Conservation (phyloP, 2,329 filamentous ascomycete genomes). For the Cercospora brassicicola region DNA sequence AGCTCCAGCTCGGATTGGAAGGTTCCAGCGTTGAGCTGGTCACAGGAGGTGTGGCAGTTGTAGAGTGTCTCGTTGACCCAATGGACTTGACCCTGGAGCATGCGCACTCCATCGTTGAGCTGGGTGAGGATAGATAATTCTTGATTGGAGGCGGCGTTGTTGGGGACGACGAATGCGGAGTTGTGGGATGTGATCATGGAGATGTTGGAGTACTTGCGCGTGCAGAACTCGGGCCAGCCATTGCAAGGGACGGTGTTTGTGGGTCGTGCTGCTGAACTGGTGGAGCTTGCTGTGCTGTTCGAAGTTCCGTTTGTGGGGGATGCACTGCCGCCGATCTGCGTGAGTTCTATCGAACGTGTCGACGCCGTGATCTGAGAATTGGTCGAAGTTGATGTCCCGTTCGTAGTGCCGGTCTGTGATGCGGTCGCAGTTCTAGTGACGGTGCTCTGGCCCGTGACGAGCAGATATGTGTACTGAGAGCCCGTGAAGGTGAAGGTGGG, state of each 20-base stretch:
- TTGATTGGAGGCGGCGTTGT: slow-evolving; percentile 77
- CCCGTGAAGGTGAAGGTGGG: slow-evolving; percentile 32
- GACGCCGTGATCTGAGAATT: slow-evolving; percentile 32
- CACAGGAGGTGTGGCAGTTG: slow-evolving; percentile 83
- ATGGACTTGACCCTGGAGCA: slow-evolving; percentile 63
- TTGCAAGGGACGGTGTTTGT: slow-evolving; percentile 80
- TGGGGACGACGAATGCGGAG: slow-evolving; percentile 69
- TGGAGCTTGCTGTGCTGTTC: slow-evolving; percentile 32
- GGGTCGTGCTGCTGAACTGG: slow-evolving; percentile 39
- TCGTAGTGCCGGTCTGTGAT: slow-evolving; percentile 42
- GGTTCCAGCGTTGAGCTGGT: slow-evolving; percentile 76
- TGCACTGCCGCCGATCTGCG: slow-evolving; percentile 24
- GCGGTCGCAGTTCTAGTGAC: slow-evolving; percentile 41
- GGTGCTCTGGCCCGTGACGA: slow-evolving; percentile 31
- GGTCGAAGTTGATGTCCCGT: slow-evolving; percentile 22
- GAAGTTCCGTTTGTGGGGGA: slow-evolving; percentile 28
- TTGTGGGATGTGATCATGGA: slow-evolving; percentile 78
- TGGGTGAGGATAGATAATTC: slow-evolving; percentile 65
- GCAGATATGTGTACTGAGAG: slow-evolving; percentile 33
- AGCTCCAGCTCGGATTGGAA: slow-evolving; percentile 70
- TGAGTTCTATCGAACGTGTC: slow-evolving; percentile 27
- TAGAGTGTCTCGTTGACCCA: slow-evolving; percentile 59
- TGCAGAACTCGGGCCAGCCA: slow-evolving; percentile 69
- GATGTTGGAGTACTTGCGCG: slow-evolving; percentile 75
- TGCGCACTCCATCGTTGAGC: slow-evolving; percentile 72